Evolutionary conservation across 75 land plant genomes (phyloP), one percentile per base, ranked within the genome.

Genomic region (Ceratopteris richardii): DNA sequence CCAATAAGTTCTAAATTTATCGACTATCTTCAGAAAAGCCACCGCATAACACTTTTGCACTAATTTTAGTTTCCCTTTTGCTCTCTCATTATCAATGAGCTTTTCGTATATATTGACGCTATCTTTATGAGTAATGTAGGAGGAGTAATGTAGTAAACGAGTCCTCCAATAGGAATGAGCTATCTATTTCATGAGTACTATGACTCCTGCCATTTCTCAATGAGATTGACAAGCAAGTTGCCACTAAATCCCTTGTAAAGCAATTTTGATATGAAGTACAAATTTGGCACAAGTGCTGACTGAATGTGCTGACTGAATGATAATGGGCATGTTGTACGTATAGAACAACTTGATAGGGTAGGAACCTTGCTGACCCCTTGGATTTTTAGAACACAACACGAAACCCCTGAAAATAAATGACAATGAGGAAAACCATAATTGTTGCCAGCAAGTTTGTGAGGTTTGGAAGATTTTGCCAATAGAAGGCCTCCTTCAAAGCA

Each of bases 261-360:
- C 46, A 84, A 37, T 80, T 83, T 83, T 21, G 86, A 83, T 27
- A 80, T 83, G 58, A 83, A 83, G 62, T 83, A 83, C 19, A 83
- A 75, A 36, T 83, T 83, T 55, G 86, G 65, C 2, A 83, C 86
- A 47, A 83, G 77, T 0, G 86, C 86, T n/a, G n/a, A n/a, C n/a
- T n/a, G n/a, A n/a, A n/a, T n/a, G n/a, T n/a, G 85, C 85, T 44
- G 86, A 83, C 36, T 83, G 86, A 16, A 83, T 48, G 73, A 83
- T 83, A 33, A 83, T 83, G 20, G 86, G 86, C 86, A 83, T 83
- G 65, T 83, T 83, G 6, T 83, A 83, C 12, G 86, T 83, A 62
- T 83, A 83, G 62, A 83, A 83, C 29, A 83, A 58, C 70, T 83
- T 83, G 60, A 83, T 83, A 10, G 86, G 86, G 42, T 83, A 83